A percentile compares a stretch with the other conserved stretches of the same genome.
These are phyloP conservation scores for Xerocomus tenax DNA, from an alignment of 1,284 basidiomycete genomes.

Conservation along the genomic window DNA sequence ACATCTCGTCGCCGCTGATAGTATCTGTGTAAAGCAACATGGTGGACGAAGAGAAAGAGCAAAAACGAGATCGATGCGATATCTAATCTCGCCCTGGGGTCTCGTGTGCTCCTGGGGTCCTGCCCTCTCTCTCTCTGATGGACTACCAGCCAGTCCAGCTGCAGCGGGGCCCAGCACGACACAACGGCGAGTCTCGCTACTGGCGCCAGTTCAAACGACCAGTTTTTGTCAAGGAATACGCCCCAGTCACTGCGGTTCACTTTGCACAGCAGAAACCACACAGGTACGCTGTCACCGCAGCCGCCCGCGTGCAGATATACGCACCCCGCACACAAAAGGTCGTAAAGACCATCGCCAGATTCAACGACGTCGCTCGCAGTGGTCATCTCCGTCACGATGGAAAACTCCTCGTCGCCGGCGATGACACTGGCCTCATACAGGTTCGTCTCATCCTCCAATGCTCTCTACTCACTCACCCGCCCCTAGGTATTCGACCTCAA, in stretches of 20 bases:
- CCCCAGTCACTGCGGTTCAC: constrained; percentile 85
- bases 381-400: constrained; percentile 87
- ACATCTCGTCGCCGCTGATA: constrained; percentile 83
- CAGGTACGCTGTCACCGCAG: constrained; percentile 91
- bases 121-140: constrained; percentile 35
- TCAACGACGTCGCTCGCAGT: constrained; percentile 91
- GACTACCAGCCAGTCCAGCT: constrained; percentile 72
- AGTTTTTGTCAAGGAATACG: constrained; percentile 90
- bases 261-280: constrained; percentile 80
- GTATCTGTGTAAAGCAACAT: constrained; percentile 79
- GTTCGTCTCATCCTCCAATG: constrained; percentile 34
- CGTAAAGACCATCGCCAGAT: constrained; percentile 91
- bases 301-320: constrained; percentile 91
- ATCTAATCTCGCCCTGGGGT: constrained; percentile 21
- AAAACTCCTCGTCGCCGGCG: constrained; percentile 89
- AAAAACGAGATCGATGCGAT: background rate
- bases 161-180: constrained; percentile 52
- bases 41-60: constrained; percentile 22
- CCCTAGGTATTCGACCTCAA: constrained; percentile 71
- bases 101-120: constrained; percentile 12
- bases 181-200: constrained; percentile 63
- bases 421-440: constrained; percentile 90
- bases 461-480: background rate
- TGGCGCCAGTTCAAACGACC: constrained; percentile 80
- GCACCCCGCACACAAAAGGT: constrained; percentile 92